Evolutionary conservation across 2,329 filamentous ascomycete species (phyloP).

Genomic region (Colletotrichum limetticola): DNA sequence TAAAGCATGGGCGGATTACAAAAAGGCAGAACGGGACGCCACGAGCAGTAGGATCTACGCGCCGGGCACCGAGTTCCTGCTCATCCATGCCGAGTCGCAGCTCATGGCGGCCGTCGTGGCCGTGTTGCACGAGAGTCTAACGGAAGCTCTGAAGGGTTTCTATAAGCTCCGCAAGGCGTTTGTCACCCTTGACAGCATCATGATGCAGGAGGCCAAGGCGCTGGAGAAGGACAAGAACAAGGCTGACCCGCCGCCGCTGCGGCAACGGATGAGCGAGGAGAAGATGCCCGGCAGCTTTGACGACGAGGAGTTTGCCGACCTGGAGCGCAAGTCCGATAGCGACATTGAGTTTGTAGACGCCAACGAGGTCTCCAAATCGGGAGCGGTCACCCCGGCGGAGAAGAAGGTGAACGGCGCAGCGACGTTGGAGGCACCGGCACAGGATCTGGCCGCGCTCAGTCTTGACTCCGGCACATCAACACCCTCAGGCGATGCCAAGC

Average conservation of each 20-base stretch:
- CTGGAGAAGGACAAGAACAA: conserved; percentile 40
- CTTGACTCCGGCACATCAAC: conserved; percentile 30
- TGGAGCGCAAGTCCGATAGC: conserved; percentile 45
- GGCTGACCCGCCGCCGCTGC: conserved; percentile 32
- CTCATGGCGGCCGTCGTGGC: conserved; percentile 90
- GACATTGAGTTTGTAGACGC: conserved; percentile 67
- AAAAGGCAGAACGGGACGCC: conserved; percentile 67
- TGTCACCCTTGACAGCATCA: conserved; percentile 81
- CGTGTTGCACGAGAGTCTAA: conserved; percentile 91
- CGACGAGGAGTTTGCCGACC: conserved; percentile 46
- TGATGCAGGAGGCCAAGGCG: conserved; percentile 75
- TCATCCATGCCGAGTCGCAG: conserved; percentile 87
- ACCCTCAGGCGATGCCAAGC: conserved; percentile 22
- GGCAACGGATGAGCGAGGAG: conserved; percentile 39
- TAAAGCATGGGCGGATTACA: conserved; percentile 79
- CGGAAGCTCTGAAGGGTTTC: conserved; percentile 90
- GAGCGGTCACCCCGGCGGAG: conserved; percentile 57
- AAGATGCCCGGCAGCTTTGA: conserved; percentile 52
- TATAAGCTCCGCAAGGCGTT: conserved; percentile 94
- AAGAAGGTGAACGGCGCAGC: conserved; percentile 48
- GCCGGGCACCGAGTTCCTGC: conserved; percentile 85
- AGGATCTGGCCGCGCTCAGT: conserved; percentile 18
- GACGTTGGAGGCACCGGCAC: background rate
- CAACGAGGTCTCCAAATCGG: conserved; percentile 55
- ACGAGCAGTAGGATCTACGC: conserved; percentile 70